Base-by-base conservation (phyloP, 371 early-diverging fungal genomes). In the Massospora cicadina region DNA sequence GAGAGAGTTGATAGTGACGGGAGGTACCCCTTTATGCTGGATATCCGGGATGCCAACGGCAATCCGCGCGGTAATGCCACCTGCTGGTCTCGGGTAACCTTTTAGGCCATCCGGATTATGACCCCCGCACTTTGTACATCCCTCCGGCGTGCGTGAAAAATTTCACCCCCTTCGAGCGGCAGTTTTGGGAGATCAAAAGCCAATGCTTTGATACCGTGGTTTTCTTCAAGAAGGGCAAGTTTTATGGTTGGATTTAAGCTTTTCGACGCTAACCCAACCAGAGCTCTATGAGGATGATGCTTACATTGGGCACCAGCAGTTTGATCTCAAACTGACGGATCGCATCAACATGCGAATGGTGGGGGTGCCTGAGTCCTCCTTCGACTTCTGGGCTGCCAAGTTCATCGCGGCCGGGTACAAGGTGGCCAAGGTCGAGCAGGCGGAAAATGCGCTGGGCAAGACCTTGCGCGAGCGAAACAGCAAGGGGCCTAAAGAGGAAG, bases 221-320 rank as follows among this genome's bases (percentile, higher is more conserved):
- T n/a, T 98, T 98, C 70, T 99, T 99, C 77, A 93, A 99, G 76
- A 95, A 99, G 78, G 98, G 99, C 69, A 92, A 98, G 72, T 99
- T 99, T 69, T 98, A 91, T 72, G 91, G 80, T 80, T 71, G 57
- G 65, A 25, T 55, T 26, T 29, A 10, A n/a, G 32, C n/a, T 54
- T 55, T 7, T 63, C n/a, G 29, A 66, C 13, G 56, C 7, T 55
- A 43, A 59, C 32, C 24, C 72, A 31, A 24, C n/a, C 63, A 80
- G 94, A 99, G 74, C 74, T 99, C n/a, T 99, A 97, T 72, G 99
- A 98, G 73, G 89, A 93, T 65, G 99, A 99, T 74, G 99, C 99
- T 0, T 92, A 94, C 63, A 88, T 99, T 67, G 99, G 94, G n/a
- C 89, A 93, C 67, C 89, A 86, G 64, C 77, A 91, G 64, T 99